Evolutionary conservation across 371 early-diverging fungal species (phyloP).

Genomic region (Mucor piriformis): DNA sequence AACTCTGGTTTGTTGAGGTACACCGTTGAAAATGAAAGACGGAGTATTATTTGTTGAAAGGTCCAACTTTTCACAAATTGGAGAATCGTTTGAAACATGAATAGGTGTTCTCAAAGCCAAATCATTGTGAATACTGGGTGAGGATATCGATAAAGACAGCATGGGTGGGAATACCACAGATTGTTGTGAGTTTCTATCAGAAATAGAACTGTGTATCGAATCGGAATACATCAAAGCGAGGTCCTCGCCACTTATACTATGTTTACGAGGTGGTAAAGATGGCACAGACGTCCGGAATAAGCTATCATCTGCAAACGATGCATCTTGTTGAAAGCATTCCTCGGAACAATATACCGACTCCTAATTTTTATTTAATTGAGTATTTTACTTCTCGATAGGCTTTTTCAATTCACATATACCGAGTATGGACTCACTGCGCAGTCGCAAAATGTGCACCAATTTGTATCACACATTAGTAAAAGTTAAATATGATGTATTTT

Average conservation of each 20-base stretch:
- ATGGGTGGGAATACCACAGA: not conserved
- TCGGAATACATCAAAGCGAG: conserved; percentile 23
- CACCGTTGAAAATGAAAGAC: not conserved
- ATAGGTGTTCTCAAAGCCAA: not conserved
- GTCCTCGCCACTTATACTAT: conserved; percentile 16
- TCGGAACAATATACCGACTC: conserved; percentile 35
- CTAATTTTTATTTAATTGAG: conserved; percentile 8
- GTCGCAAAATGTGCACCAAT: conserved; percentile 29
- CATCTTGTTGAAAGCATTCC: conserved; percentile 26
- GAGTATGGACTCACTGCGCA: conserved; percentile 21
- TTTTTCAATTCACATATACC: conserved; percentile 5
- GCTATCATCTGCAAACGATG: not conserved
- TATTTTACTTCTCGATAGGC: not conserved
- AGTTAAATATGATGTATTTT: not conserved
- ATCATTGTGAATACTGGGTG: conserved; percentile 3
- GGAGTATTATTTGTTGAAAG: not conserved
- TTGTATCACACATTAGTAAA: conserved; percentile 23
- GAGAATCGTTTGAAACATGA: not conserved
- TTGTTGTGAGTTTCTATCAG: not conserved
- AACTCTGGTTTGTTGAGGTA: too few relatives aligned
- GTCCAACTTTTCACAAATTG: not conserved
- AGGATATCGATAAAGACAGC: not conserved
- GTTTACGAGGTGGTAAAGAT: conserved; percentile 2
- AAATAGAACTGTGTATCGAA: not conserved
- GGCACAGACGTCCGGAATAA: not conserved